A percentile compares a stretch with the other conserved stretches of the same genome.
These are phyloP conservation scores for Metschnikowia dekortorum DNA, from an alignment of 805 yeast genomes.

Conservation along the genomic window DNA sequence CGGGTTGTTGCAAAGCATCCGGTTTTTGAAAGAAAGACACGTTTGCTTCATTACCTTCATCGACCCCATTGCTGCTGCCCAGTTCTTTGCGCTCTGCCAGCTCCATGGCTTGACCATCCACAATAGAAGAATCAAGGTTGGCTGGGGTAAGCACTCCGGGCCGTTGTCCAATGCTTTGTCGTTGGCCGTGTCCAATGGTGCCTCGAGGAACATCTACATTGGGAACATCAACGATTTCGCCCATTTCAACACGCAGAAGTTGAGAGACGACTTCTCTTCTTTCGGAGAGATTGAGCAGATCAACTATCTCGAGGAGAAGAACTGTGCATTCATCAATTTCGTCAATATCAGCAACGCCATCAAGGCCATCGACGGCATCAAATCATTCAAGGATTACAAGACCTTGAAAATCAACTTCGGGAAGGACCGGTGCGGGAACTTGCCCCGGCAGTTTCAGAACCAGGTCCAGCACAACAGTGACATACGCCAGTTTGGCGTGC, in stretches of 20 bases:
- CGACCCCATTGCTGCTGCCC: constrained; percentile 97
- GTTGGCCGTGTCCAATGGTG: constrained; percentile 89
- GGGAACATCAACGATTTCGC: constrained; percentile 58
- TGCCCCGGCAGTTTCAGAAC: constrained; percentile 70
- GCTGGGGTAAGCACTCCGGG: constrained; percentile 98
- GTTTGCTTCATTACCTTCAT: constrained; percentile 93
- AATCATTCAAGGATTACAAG: constrained; percentile 60
- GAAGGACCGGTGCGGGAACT: constrained; percentile 76
- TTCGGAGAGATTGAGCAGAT: constrained; percentile 96
- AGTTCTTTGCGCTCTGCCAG: constrained; percentile 91
- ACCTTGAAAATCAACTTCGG: constrained; percentile 60
- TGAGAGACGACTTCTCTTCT: constrained; percentile 68
- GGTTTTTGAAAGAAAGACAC: constrained; percentile 78
- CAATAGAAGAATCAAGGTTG: constrained; percentile 81
- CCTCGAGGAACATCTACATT: constrained; percentile 86
- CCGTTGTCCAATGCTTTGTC: constrained; percentile 83
- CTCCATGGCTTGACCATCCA: constrained; percentile 85
- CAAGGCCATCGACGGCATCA: constrained; percentile 87
- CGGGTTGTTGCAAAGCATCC: constrained; percentile 80
- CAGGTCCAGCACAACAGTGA: constrained; percentile 10
- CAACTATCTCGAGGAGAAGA: constrained; percentile 75
- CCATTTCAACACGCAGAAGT: constrained; percentile 50
- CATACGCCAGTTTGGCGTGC: constrained; percentile 1
- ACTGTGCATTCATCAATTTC: constrained; percentile 88
- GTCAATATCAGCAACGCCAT: constrained; percentile 87